These are phyloP conservation scores for Balansia obtecta DNA, from an alignment of 2,329 filamentous ascomycete species.

Conservation along the genomic window DNA sequence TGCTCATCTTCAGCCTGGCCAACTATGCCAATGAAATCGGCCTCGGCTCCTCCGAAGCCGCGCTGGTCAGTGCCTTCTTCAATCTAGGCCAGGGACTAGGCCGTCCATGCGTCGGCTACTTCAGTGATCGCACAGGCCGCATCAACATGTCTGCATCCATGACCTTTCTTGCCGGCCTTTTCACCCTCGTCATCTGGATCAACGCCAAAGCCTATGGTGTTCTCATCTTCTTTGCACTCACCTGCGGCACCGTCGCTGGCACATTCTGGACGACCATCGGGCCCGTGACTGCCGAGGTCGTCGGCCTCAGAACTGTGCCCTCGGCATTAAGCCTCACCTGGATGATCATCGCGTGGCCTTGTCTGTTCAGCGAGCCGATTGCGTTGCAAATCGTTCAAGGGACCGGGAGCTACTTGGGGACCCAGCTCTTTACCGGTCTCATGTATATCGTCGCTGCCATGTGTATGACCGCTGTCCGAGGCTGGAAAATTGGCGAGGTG, in stretches of 20 bases:
- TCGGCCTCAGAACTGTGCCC: conserved; percentile 57
- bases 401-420: conserved; percentile 35
- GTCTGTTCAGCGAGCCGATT: conserved; percentile 56
- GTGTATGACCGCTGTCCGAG: conserved; percentile 21
- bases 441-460: conserved; percentile 41
- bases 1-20: conserved; percentile 64
- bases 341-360: conserved; percentile 57
- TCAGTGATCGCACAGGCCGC: conserved; percentile 56
- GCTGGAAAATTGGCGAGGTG: conserved; percentile 26
- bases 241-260: conserved; percentile 60
- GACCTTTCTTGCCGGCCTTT: conserved; percentile 51
- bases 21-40: conserved; percentile 61
- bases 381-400: conserved; percentile 39
- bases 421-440: conserved; percentile 46
- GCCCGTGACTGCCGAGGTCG: conserved; percentile 61
- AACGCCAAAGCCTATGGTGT: conserved; percentile 51
- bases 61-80: conserved; percentile 59
- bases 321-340: conserved; percentile 58
- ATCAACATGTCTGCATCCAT: conserved; percentile 59
- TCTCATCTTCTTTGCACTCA: conserved; percentile 56
- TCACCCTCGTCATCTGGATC: conserved; percentile 61
- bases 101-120: conserved; percentile 59
- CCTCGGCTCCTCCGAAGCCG: conserved; percentile 52
- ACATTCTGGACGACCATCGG: conserved; percentile 58
- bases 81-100: conserved; percentile 58